These are phyloP conservation scores for Penicillium sp. DNA, from an alignment of 2,329 filamentous ascomycete genomes.

Conservation along the genomic window DNA sequence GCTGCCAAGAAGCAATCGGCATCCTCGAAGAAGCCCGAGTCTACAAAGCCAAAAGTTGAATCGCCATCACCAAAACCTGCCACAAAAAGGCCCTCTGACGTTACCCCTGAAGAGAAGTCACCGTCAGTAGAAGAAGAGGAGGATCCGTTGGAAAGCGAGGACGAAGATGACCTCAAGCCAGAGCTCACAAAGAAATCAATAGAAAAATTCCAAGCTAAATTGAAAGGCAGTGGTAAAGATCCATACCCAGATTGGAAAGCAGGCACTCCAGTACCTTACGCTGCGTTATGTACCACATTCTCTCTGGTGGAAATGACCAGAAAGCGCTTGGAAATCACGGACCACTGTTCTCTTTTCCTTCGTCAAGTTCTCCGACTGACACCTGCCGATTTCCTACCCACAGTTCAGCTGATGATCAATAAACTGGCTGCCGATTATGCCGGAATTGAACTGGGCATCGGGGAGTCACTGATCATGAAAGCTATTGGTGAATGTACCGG, in stretches of 20 bases:
- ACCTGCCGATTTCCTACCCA: constrained; percentile 80
- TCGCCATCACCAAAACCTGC: constrained; percentile 21
- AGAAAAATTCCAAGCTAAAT: constrained; percentile 73
- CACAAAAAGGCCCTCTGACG: constrained; percentile 46
- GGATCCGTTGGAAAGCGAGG: constrained; percentile 47
- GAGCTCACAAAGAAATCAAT: constrained; percentile 71
- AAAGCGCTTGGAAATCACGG: constrained; percentile 82
- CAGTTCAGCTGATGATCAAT: constrained; percentile 93
- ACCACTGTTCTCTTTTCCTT: constrained; percentile 85
- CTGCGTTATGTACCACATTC: constrained; percentile 89
- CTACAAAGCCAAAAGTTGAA: constrained; percentile 19
- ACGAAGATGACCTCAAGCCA: constrained; percentile 64
- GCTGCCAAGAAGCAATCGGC: constrained; percentile 21
- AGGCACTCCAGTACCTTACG: constrained; percentile 87
- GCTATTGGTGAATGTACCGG: constrained; percentile 94
- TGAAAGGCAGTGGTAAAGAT: constrained; percentile 68
- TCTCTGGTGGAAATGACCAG: constrained; percentile 93
- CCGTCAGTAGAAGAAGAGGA: constrained; percentile 39
- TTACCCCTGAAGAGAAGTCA: constrained; percentile 35
- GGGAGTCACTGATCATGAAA: constrained; percentile 98
- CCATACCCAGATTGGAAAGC: constrained; percentile 94
- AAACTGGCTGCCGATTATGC: constrained; percentile 96
- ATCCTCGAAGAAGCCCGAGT: constrained; percentile 21
- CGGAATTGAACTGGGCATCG: constrained; percentile 95
- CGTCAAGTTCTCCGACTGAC: constrained; percentile 92